Evolutionary conservation across 768 basidiomycete species (phyloP), one percentile per base, ranked within the genome.

Genomic region (Gymnopilus junonius): DNA sequence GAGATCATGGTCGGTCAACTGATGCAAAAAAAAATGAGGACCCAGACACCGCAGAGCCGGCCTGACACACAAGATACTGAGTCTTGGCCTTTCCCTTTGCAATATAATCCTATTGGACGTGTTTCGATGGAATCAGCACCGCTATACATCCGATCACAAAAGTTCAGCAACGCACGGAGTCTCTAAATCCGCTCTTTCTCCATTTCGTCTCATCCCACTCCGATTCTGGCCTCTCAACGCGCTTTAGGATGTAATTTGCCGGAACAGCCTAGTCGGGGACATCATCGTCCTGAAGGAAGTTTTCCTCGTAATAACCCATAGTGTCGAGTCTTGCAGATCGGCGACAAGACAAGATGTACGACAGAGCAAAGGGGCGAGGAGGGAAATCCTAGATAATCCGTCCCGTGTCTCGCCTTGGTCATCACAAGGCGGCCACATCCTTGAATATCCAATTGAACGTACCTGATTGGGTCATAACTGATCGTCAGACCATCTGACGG

Each of bases 1-100:
- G 20, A 63, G 32, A 17, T 58, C 62, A 21, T 63, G 45, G 35
- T 58, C 56, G 1, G 56, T 63, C 29, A 63, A 27, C 62, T 63
- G 21, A 23, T 12, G 12, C 10, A 15, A 20, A 15, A 15, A 15
- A 20, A 15, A 15, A 21, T 31, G 37, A 59, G 48, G 7, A 21
- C 3, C 10, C 8, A 1, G 8, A 31, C 2, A 59, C 17, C 17
- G 5, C 20, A 6, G n/a, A 23, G 20, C 17, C 12, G 10, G 31
- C 4, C 20, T 23, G 43, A 60, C 50, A 11, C 15, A 60, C 59
- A 11, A 60, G 8, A 40, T 39, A 60, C 20, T 60, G 48, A 25
- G 59, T 25, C n/a, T 60, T 60, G 20, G 50, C 56, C 37, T 55
- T 58, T n/a, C 55, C 45, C 57, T 56, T 63, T 8, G 43, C 35